Conservation (phyloP, 2,329 filamentous ascomycete species). For the Zymoseptoria brevis region DNA sequence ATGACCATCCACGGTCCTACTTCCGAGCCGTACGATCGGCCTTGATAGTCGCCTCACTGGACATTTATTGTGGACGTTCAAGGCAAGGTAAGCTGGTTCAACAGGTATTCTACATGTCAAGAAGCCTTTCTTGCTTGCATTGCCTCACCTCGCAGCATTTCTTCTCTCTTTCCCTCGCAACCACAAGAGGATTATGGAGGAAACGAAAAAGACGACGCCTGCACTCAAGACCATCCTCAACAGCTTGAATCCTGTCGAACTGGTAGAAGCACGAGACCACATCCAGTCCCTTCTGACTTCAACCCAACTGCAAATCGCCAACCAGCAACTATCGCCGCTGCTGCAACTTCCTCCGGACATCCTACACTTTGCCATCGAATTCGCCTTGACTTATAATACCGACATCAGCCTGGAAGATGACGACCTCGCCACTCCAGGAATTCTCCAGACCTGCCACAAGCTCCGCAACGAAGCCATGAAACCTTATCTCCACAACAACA, state of each 20-base stretch:
- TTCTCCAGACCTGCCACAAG: slow-evolving; percentile 9
- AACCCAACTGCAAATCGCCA: slow-evolving; percentile 4
- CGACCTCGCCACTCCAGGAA: slow-evolving; percentile 1
- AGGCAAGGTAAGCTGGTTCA: not conserved
- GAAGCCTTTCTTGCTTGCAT: not conserved
- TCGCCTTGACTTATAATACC: slow-evolving; percentile 3
- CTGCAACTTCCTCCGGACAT: slow-evolving; percentile 7
- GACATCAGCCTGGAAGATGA: slow-evolving; percentile 2
- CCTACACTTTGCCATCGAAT: slow-evolving; percentile 5
- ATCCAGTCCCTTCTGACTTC: slow-evolving; percentile 9
- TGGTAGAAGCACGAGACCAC: slow-evolving; percentile 5
- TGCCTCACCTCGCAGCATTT: not conserved
- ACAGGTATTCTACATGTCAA: not conserved
- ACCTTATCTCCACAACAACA: slow-evolving; percentile 9
- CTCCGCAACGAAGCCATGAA: slow-evolving; percentile 5
- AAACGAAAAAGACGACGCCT: not conserved
- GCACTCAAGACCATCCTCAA: not conserved
- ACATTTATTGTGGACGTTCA: not conserved
- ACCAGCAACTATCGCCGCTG: slow-evolving; percentile 10
- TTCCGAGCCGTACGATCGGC: not conserved
- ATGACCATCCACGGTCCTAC: not conserved
- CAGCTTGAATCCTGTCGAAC: slow-evolving; percentile 5
- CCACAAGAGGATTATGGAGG: not conserved
- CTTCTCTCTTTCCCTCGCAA: not conserved
- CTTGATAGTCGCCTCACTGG: not conserved